Evolutionary conservation across 768 basidiomycete genomes (phyloP).

Genomic region (Mycena crocata): DNA sequence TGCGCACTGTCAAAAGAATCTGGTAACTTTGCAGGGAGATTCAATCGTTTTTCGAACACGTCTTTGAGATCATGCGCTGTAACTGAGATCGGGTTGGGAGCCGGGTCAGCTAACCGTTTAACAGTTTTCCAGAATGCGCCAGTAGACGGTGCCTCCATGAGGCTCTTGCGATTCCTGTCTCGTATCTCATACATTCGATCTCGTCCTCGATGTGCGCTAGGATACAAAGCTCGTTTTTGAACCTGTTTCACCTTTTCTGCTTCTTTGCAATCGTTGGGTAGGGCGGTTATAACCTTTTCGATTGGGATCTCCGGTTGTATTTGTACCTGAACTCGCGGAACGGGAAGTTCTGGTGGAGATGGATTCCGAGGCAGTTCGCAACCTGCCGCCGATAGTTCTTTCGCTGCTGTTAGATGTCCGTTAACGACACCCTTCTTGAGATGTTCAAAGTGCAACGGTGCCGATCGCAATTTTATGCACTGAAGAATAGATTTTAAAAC

Average conservation of each 20-base stretch:
- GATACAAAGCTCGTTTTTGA: neutral
- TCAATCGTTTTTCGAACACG: conserved; percentile 9
- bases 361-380: neutral
- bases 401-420: neutral
- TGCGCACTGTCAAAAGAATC: neutral
- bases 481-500: neutral
- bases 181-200: neutral
- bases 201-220: neutral
- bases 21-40: neutral
- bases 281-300: neutral
- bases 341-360: neutral
- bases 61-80: neutral
- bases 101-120: neutral
- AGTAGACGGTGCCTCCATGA: neutral
- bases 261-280: neutral
- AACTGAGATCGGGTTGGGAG: conserved; percentile 1
- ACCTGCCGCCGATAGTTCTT: neutral
- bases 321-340: neutral
- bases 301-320: neutral
- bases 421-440: neutral
- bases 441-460: conserved; percentile 6
- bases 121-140: conserved; percentile 15
- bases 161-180: conserved; percentile 4
- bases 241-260: no score
- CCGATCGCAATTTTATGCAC: neutral